Base-by-base conservation (phyloP, 2,329 filamentous ascomycete species). In the Dendryphion nanum region DNA sequence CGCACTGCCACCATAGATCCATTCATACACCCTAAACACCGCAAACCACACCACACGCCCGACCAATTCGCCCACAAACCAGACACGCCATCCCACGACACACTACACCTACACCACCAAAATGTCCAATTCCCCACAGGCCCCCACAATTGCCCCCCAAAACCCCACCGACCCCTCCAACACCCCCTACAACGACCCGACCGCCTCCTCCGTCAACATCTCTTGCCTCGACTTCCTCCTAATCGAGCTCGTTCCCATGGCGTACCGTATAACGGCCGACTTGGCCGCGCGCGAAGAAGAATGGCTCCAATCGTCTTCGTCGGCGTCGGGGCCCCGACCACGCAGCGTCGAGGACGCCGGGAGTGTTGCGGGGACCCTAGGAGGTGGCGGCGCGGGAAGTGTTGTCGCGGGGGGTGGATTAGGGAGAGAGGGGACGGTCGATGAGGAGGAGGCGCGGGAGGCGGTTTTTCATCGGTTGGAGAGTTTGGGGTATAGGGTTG, bases 181-280 rank as follows among this genome's bases (percentile, higher is more conserved):
- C 51, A 77, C 33, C 29, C 80, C 72, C 66, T 74, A 82, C 52
- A 78, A 77, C 49, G 89, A 95, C 68, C 85, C 87, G 24, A 76
- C 76, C 42, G 85, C 86, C 41, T 81, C 82, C 44, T 86, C 90
- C 70, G 76, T 96, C 55, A 85, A 80, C 70, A 81, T 85, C 40
- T 93, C 91, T 33, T 89, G 86, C 64, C 82, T 98, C 56, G 93
- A 98, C 68, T 85, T 98, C 54, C 80, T 98, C 40, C 80, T 98
- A 54, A 97, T 97, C 63, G 93, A 98, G 72, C 81, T 98, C 38
- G 93, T 98, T 13, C 93, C 93, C 26, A 85, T 97, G 74, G 87
- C 91, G 4, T 89, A 94, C 67, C 83, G 93, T 49, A 77, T 97
- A 45, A 83, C 88, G 16, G 79, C 83, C 58, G 84, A 93, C 58